Conservation (phyloP, 345 rosid species). For the Bruguiera gymnorhiza region DNA sequence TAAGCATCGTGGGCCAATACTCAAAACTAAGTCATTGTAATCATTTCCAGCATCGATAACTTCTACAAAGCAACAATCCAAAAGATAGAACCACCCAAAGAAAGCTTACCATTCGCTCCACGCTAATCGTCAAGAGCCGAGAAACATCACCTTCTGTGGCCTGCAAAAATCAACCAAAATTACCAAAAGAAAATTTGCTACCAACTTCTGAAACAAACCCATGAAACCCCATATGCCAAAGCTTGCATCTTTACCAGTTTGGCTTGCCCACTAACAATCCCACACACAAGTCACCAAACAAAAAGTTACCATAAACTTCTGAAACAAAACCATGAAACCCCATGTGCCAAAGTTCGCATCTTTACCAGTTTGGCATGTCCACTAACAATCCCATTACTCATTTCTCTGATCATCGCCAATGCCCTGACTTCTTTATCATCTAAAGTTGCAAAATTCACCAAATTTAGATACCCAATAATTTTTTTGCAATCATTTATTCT, state of each 20-base stretch:
- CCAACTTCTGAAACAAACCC: not conserved
- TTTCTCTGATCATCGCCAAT: slow-evolving; percentile 11
- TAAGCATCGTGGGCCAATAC: no score
- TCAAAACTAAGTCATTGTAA: no score
- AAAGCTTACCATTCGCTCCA: slow-evolving; percentile 12
- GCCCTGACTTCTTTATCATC: slow-evolving; percentile 13
- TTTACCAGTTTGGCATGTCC: slow-evolving; percentile 13
- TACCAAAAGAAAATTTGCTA: not conserved
- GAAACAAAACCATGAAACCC: not conserved
- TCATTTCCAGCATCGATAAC: no score
- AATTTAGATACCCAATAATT: slow-evolving; percentile 6
- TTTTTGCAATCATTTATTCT: slow-evolving; percentile 12
- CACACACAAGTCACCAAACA: not conserved
- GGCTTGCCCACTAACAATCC: slow-evolving; percentile 8
- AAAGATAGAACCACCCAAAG: not conserved
- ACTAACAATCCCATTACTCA: slow-evolving; percentile 9
- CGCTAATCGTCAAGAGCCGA: slow-evolving; percentile 12
- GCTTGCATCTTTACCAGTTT: slow-evolving; percentile 6
- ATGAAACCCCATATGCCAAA: not conserved
- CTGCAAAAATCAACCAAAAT: not conserved
- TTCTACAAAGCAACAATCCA: not conserved
- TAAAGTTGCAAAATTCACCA: slow-evolving; percentile 3
- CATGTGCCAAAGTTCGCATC: not conserved
- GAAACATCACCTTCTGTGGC: slow-evolving; percentile 17
- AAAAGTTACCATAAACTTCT: not conserved